Evolutionary conservation across 1,139 yeast species (phyloP).

Genomic region (Zygosaccharomyces pseudobailii): DNA sequence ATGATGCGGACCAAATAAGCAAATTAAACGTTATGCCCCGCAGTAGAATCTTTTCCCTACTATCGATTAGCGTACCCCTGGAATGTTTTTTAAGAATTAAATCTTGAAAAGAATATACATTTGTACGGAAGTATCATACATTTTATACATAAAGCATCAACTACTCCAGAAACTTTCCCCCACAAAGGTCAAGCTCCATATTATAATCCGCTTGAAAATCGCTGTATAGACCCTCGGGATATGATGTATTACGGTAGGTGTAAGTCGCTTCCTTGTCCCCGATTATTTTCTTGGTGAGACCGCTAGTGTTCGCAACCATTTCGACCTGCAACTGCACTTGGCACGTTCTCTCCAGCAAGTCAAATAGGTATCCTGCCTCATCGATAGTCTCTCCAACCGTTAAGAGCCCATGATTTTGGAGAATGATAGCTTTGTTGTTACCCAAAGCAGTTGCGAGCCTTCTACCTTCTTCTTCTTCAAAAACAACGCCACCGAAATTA

Average conservation of each 20-base stretch:
- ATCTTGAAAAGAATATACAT: not conserved
- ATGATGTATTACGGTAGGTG: constrained; percentile 55
- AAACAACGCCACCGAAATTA: constrained; percentile 72
- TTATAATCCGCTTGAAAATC: constrained; percentile 64
- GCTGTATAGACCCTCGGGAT: constrained; percentile 60
- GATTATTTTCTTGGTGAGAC: constrained; percentile 36
- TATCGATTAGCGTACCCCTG: too few species aligned
- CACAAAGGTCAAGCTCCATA: constrained; percentile 34
- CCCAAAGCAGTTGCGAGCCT: constrained; percentile 64
- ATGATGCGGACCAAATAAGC: not conserved
- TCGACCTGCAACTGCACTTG: constrained; percentile 63
- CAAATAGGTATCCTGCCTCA: constrained; percentile 70
- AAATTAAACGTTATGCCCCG: not conserved
- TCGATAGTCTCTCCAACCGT: constrained; percentile 73
- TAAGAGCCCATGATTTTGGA: constrained; percentile 69
- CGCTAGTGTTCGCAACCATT: constrained; percentile 39
- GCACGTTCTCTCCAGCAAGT: constrained; percentile 61
- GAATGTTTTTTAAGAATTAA: too few species aligned
- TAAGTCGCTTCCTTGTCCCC: constrained; percentile 68
- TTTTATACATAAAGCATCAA: too few species aligned
- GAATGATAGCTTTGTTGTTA: constrained; percentile 55
- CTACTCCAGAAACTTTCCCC: constrained; percentile 12
- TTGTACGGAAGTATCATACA: not conserved
- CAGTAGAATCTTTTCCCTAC: too few species aligned
- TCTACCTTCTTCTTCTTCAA: constrained; percentile 61